These are phyloP conservation scores for Eucalyptus lansdowneana DNA, from an alignment of 345 rosid species.

Conservation along the genomic window DNA sequence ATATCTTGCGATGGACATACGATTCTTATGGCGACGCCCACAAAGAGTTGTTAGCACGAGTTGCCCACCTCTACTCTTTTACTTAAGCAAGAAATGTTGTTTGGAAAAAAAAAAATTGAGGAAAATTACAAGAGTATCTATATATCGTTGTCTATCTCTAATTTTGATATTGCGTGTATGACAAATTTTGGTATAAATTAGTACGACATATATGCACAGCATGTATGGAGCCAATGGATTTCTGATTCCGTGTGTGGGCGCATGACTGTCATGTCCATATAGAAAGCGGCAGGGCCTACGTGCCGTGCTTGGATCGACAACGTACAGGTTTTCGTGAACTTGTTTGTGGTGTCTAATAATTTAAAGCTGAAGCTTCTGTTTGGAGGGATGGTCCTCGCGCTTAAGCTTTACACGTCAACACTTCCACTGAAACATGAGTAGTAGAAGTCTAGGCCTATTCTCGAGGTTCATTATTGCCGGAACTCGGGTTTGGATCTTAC, in stretches of 20 bases:
- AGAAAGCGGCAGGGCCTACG: background rate
- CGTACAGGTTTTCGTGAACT: background rate
- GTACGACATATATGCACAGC: background rate
- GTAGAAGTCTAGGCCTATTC: background rate
- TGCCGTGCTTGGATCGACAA: background rate
- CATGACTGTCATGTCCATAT: background rate
- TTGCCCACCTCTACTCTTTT: background rate
- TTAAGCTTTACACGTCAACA: background rate
- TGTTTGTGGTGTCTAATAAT: background rate
- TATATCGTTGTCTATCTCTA: background rate
- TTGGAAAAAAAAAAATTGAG: background rate
- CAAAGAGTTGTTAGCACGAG: background rate
- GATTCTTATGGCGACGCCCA: background rate
- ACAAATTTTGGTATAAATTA: too few relatives aligned
- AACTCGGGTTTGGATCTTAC: background rate
- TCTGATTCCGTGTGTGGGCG: background rate
- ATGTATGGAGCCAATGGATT: background rate
- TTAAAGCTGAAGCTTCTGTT: background rate
- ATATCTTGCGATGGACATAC: fast-evolving
- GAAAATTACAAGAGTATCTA: background rate
- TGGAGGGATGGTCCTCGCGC: background rate
- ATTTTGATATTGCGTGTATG: background rate
- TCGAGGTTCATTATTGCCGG: background rate
- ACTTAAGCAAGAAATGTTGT: background rate
- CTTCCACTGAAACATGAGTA: background rate